Evolutionary conservation across 2,329 filamentous ascomycete species (phyloP).

Genomic region (Fonsecaea pugnacius): DNA sequence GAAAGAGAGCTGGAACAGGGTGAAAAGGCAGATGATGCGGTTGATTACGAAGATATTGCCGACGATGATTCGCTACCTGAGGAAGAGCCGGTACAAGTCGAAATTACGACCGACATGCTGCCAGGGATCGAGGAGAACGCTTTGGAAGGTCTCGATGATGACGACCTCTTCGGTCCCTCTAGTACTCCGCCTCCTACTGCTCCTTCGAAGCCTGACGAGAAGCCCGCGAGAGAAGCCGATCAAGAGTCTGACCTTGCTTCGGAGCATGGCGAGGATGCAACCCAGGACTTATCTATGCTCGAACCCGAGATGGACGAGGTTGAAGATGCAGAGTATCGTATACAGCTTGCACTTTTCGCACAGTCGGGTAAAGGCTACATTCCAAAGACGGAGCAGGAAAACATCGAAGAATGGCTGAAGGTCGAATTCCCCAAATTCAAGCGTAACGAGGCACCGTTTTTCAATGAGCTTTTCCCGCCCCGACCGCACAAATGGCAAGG

Average conservation of each 20-base stretch:
- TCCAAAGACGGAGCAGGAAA: slow-evolving; percentile 33
- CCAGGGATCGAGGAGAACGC: slow-evolving; percentile 55
- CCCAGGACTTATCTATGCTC: slow-evolving; percentile 32
- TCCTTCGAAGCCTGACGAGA: slow-evolving; percentile 26
- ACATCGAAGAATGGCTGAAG: slow-evolving; percentile 48
- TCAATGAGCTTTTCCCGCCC: slow-evolving; percentile 79
- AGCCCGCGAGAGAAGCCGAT: slow-evolving; percentile 24
- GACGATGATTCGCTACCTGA: slow-evolving; percentile 90
- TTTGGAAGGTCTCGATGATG: slow-evolving; percentile 60
- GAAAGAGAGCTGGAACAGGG: slow-evolving; percentile 48
- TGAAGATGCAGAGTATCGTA: slow-evolving; percentile 46
- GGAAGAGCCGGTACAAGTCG: slow-evolving; percentile 43
- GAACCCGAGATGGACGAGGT: slow-evolving; percentile 29
- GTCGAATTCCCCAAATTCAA: slow-evolving; percentile 82
- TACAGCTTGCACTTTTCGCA: slow-evolving; percentile 53
- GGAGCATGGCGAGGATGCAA: slow-evolving; percentile 29
- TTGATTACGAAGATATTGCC: slow-evolving; percentile 88
- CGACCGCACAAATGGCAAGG: slow-evolving; percentile 75
- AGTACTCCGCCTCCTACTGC: slow-evolving; percentile 19
- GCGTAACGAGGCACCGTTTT: slow-evolving; percentile 73
- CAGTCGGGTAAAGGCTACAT: slow-evolving; percentile 46
- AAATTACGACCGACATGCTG: slow-evolving; percentile 26
- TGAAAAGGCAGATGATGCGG: slow-evolving; percentile 88
- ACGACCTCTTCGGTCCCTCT: slow-evolving; percentile 39
- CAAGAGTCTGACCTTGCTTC: slow-evolving; percentile 31